Conservation (phyloP, 2,329 filamentous ascomycete species). For the Knufia petricola region DNA sequence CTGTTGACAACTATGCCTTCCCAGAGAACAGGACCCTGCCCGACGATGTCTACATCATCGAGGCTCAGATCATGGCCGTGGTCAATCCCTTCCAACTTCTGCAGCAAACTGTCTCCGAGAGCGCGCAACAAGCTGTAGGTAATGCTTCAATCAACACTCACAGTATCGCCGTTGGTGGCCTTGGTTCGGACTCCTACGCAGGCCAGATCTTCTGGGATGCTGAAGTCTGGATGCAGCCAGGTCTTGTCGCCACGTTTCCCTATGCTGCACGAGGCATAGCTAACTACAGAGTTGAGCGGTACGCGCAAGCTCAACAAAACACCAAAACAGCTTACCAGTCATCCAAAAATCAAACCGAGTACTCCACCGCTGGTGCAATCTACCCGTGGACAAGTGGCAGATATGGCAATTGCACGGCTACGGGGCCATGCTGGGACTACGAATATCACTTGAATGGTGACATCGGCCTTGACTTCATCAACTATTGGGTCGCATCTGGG, state of each 20-base stretch:
- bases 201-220: constrained; percentile 59
- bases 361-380: constrained; percentile 49
- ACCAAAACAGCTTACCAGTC: constrained; percentile 45
- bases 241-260: constrained; percentile 54
- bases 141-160: constrained; percentile 47
- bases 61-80: constrained; percentile 41
- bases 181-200: constrained; percentile 58
- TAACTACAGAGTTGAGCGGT: constrained; percentile 52
- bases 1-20: constrained; percentile 54
- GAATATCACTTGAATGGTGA: constrained; percentile 64
- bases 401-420: constrained; percentile 59
- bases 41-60: constrained; percentile 45
- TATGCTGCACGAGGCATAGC: constrained; percentile 53
- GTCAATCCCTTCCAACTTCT: constrained; percentile 40
- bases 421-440: constrained; percentile 58
- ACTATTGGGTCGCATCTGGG: constrained; percentile 52
- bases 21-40: constrained; percentile 50
- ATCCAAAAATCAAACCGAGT: constrained; percentile 51
- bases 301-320: constrained; percentile 52
- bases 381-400: constrained; percentile 61
- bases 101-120: constrained; percentile 43
- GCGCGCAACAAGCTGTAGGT: constrained; percentile 40
- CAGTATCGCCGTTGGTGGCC: constrained; percentile 59
- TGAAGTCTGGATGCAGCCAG: constrained; percentile 60
- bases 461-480: constrained; percentile 53